These are phyloP conservation scores for Ceratocystis colombiana DNA, from an alignment of 2,329 filamentous ascomycete genomes.

Conservation along the genomic window DNA sequence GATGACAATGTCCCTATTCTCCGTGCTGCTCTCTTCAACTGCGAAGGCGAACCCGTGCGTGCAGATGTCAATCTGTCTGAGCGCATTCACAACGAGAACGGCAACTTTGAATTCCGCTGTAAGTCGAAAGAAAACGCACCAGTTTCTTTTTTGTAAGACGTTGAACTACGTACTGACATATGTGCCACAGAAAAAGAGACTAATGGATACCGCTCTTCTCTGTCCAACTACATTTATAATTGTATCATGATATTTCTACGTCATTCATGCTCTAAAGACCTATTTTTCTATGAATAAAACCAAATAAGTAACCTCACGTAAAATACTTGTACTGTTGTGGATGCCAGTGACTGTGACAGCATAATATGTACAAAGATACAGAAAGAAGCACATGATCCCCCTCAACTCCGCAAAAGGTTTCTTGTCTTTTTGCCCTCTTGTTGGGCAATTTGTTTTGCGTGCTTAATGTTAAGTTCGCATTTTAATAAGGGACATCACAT, in stretches of 20 bases:
- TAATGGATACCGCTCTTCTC: neutral
- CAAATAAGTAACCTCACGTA: neutral
- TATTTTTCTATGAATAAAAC: slow-evolving; percentile 1
- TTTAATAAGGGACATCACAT: neutral
- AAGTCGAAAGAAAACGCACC: slow-evolving; percentile 20
- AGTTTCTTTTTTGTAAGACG: neutral
- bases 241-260: slow-evolving; percentile 4
- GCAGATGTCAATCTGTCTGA: slow-evolving; percentile 48
- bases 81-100: slow-evolving; percentile 44
- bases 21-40: slow-evolving; percentile 39
- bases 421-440: neutral
- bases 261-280: neutral
- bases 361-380: neutral
- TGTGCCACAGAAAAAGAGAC: slow-evolving; percentile 6
- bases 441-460: too few relatives aligned
- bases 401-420: neutral
- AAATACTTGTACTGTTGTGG: neutral
- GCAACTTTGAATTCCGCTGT: slow-evolving; percentile 35
- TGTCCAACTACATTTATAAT: slow-evolving; percentile 8
- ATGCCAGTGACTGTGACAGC: neutral
- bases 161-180: neutral
- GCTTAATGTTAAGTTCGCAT: neutral
- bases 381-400: neutral
- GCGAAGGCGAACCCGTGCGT: slow-evolving; percentile 35
- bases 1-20: slow-evolving; percentile 43